Conservation (phyloP, 2,329 filamentous ascomycete genomes). For the Laburnicola sp. region DNA sequence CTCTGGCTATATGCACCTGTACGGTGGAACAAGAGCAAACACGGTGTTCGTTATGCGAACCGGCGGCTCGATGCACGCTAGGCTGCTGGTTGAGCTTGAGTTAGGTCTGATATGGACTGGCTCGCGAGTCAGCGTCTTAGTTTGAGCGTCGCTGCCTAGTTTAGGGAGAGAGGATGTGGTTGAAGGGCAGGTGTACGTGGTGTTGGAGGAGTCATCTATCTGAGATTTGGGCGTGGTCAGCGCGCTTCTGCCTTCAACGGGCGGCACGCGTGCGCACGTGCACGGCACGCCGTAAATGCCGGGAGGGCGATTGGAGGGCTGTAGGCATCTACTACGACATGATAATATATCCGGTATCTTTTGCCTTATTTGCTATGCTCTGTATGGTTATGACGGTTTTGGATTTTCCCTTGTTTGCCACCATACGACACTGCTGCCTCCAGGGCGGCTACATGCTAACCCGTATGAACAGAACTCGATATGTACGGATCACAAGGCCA, state of each 20-base stretch:
- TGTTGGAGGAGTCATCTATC: slow-evolving; percentile 35
- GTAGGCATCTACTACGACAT: not conserved
- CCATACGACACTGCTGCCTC: too few species aligned
- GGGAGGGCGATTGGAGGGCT: slow-evolving; percentile 24
- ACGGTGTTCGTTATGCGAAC: not conserved
- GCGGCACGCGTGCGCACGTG: slow-evolving; percentile 11
- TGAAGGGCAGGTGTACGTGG: slow-evolving; percentile 31
- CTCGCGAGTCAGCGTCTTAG: slow-evolving; percentile 26
- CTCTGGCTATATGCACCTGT: slow-evolving; percentile 34
- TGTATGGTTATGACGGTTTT: not conserved
- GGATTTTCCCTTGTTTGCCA: too few species aligned
- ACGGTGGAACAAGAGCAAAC: slow-evolving; percentile 22
- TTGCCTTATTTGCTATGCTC: not conserved
- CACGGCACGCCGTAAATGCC: slow-evolving; percentile 20
- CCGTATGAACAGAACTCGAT: too few species aligned
- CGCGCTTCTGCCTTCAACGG: slow-evolving; percentile 30
- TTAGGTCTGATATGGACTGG: slow-evolving; percentile 9
- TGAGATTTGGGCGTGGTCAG: slow-evolving; percentile 15
- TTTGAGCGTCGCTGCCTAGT: slow-evolving; percentile 46
- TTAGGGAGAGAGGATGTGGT: slow-evolving; percentile 4
- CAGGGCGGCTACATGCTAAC: too few species aligned
- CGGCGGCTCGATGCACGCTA: slow-evolving; percentile 44
- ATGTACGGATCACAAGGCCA: too few species aligned
- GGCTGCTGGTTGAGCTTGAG: slow-evolving; percentile 24
- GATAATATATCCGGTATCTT: slow-evolving; percentile 6